Conservation (phyloP, 2,329 filamentous ascomycete genomes). For the Calonectria montana region DNA sequence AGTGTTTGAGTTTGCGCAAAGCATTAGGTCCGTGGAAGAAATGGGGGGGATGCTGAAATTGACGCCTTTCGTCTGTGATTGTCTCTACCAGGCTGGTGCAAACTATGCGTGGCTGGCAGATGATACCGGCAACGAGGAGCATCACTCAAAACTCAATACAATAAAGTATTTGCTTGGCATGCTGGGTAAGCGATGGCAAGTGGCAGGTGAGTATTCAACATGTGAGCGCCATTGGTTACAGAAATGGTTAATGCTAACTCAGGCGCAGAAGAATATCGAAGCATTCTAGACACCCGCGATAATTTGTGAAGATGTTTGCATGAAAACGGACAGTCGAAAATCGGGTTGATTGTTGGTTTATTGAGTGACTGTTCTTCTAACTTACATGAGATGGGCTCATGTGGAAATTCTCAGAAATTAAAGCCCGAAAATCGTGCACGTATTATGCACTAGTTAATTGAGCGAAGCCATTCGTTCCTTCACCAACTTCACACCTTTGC, state of each 20-base stretch:
- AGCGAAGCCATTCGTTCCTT: too few species aligned
- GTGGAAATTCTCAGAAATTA: too few species aligned
- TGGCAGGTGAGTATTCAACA: slow-evolving; percentile 14
- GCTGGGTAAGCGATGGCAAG: slow-evolving; percentile 3
- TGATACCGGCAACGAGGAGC: background rate
- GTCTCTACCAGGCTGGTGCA: background rate
- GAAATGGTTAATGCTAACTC: background rate
- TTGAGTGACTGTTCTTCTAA: too few species aligned
- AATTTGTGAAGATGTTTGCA: background rate
- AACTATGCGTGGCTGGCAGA: background rate
- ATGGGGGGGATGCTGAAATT: slow-evolving; percentile 4
- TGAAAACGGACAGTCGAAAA: background rate
- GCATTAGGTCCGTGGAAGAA: background rate
- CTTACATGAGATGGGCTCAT: too few species aligned
- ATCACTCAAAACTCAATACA: background rate
- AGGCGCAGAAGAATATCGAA: background rate
- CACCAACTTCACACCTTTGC: too few species aligned
- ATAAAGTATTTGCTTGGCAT: background rate
- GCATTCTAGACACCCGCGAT: background rate
- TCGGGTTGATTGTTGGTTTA: background rate
- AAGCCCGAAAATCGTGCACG: too few species aligned
- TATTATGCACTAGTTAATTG: too few species aligned
- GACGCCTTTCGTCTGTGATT: slow-evolving; percentile 6
- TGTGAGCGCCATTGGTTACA: background rate
- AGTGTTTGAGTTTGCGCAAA: background rate